These are phyloP conservation scores for Vairimorpha ceranae DNA, from an alignment of 371 early-diverging fungal genomes.

Conservation along the genomic window DNA sequence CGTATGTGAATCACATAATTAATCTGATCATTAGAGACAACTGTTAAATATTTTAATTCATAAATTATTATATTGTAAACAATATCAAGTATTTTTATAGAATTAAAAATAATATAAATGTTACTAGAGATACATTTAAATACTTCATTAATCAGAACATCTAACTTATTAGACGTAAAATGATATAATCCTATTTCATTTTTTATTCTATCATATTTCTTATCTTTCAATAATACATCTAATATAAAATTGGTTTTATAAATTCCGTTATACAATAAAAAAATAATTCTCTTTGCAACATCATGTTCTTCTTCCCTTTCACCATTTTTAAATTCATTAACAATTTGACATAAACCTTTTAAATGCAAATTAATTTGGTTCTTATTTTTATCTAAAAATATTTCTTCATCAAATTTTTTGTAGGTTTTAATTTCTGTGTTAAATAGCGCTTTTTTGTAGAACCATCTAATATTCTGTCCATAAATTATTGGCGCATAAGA, in stretches of 20 bases:
- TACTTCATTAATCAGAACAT: background rate
- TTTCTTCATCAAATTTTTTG: background rate
- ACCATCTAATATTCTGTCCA: background rate
- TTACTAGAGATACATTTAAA: background rate
- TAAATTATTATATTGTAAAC: background rate
- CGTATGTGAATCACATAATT: too few relatives aligned
- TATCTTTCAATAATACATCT: background rate
- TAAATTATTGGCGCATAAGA: background rate
- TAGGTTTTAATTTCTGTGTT: background rate
- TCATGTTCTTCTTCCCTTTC: background rate
- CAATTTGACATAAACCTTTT: background rate
- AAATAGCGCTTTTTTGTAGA: background rate
- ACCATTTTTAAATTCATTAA: background rate
- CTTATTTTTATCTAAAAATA: background rate
- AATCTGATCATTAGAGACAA: too few relatives aligned
- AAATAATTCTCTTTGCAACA: background rate
- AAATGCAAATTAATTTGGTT: background rate
- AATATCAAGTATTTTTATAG: background rate
- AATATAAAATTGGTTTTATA: background rate
- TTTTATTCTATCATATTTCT: background rate
- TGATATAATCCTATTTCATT: background rate
- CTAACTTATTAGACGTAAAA: background rate
- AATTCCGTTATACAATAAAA: background rate
- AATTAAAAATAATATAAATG: background rate
- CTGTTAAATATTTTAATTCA: too few relatives aligned